Percentiles rank a stretch among this genome's conserved stretches.
Evolutionary conservation across 139 green algal genomes (phyloP).

Genomic region (Raphidocelis subcapitata): DNA sequence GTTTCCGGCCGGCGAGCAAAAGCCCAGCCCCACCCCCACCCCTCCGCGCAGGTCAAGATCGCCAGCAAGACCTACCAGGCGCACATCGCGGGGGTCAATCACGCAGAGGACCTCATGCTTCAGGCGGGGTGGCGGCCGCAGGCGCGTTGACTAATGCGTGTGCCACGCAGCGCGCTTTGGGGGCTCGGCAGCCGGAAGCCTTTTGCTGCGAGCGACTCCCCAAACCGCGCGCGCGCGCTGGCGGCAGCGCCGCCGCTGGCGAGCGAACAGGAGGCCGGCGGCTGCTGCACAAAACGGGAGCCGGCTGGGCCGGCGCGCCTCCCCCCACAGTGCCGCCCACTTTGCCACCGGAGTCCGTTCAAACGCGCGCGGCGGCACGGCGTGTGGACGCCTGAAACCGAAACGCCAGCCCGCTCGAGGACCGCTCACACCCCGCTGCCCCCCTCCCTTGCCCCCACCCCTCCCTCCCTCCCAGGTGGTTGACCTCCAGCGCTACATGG

Average conservation of each 20-base stretch:
- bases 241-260: neutral
- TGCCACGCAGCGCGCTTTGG: neutral
- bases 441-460: too few relatives aligned
- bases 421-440: too few relatives aligned
- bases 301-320: too few relatives aligned
- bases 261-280: neutral
- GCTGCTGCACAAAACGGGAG: neutral
- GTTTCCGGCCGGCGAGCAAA: neutral
- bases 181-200: neutral
- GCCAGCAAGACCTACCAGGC: slow-evolving; percentile 37
- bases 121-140: slow-evolving; percentile 42
- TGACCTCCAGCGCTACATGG: slow-evolving; percentile 51
- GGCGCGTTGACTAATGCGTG: slow-evolving; percentile 9
- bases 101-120: slow-evolving; percentile 52
- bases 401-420: too few relatives aligned
- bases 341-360: too few relatives aligned
- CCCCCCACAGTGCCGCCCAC: too few relatives aligned
- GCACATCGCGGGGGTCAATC: slow-evolving; percentile 37
- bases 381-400: too few relatives aligned
- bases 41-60: slow-evolving; percentile 42
- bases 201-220: neutral
- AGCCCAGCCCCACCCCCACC: too few relatives aligned
- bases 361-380: too few relatives aligned
- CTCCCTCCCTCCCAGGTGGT: slow-evolving; percentile 32
- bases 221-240: neutral